phyloP scores from a whole-genome alignment of 2,329 filamentous ascomycete genomes.

The Colletotrichum cordylinicola region DNA sequence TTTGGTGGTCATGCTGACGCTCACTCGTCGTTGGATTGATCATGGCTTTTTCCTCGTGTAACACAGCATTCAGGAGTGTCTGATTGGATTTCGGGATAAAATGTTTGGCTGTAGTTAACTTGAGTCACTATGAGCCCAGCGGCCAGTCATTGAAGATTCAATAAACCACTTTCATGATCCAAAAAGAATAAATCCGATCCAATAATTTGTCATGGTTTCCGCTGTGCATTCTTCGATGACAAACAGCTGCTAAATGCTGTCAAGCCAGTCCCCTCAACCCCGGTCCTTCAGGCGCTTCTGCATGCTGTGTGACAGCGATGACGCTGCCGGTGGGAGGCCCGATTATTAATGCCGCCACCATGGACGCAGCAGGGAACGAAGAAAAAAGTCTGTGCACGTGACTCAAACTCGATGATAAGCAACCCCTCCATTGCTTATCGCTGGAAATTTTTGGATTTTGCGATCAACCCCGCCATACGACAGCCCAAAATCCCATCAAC shows the following conservation, averaged over 20 bases:
- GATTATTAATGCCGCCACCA: not conserved
- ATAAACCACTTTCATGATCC: not conserved
- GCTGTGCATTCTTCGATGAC: not conserved
- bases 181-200: accelerated
- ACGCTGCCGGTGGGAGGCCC: not conserved
- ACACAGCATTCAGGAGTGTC: not conserved
- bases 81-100: not conserved
- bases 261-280: not conserved
- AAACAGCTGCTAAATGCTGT: not conserved
- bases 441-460: slow-evolving; percentile 3
- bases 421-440: slow-evolving; percentile 10
- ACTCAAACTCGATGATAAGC: not conserved
- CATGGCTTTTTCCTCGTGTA: not conserved
- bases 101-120: not conserved
- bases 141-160: not conserved
- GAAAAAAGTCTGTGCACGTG: not conserved
- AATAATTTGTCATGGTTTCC: not conserved
- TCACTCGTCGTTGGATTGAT: not conserved
- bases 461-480: slow-evolving; percentile 17
- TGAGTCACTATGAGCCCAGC: not conserved
- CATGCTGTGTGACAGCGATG: not conserved
- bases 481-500: not conserved
- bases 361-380: not conserved
- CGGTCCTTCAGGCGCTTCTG: not conserved
- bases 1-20: not conserved